Conservation (phyloP, 208 protist species). For the Porcisia hertigi region DNA sequence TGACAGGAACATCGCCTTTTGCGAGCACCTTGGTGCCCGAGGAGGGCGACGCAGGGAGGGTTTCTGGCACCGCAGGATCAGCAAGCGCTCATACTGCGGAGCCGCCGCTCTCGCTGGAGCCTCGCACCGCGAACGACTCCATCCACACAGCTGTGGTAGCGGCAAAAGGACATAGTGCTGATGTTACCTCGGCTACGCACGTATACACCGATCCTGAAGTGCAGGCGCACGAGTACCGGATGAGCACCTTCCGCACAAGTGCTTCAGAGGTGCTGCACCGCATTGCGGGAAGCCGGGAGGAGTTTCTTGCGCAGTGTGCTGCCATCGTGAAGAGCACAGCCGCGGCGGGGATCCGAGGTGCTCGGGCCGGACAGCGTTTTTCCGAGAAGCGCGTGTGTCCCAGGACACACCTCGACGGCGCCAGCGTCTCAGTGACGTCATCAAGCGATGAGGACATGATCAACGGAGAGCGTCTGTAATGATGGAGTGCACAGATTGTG, state of each 20-base stretch:
- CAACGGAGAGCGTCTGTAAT: neutral
- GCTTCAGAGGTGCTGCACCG: conserved; percentile 72
- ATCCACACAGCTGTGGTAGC: neutral
- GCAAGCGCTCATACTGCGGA: neutral
- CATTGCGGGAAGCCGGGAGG: conserved; percentile 74
- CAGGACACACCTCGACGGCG: neutral
- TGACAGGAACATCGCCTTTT: conserved; percentile 62
- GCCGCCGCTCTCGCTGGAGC: neutral
- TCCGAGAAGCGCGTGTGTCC: neutral
- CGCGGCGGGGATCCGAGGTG: conserved; percentile 5
- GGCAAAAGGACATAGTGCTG: neutral
- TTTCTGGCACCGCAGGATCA: neutral
- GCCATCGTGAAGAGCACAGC: conserved; percentile 58
- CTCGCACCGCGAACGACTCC: neutral
- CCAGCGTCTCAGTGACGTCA: neutral
- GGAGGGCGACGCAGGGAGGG: conserved; percentile 2
- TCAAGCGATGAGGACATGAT: neutral
- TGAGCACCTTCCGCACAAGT: conserved; percentile 68
- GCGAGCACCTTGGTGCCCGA: conserved; percentile 46
- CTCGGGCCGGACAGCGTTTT: neutral
- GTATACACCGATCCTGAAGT: conserved; percentile 15
- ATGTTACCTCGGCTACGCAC: neutral
- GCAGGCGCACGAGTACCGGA: conserved; percentile 53
- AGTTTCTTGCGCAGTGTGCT: conserved; percentile 73
- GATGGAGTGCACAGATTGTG: neutral